These are phyloP conservation scores for Solidago caesia DNA, from an alignment of 129 eudicot genomes.

Conservation along the genomic window DNA sequence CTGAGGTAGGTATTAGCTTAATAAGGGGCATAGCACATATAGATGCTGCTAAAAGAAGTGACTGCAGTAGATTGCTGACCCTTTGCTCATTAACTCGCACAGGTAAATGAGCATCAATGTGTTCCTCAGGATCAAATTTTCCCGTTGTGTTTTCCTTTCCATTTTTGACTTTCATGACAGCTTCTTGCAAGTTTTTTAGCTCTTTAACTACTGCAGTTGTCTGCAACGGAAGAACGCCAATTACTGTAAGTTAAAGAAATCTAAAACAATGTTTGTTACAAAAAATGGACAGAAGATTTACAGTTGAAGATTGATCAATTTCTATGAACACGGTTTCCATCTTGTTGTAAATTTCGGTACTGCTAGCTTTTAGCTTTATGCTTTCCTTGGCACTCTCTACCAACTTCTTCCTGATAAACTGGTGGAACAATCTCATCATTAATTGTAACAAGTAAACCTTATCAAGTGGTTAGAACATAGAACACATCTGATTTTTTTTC, in stretches of 20 bases:
- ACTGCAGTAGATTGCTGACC: conserved; percentile 71
- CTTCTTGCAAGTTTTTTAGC: conserved; percentile 56
- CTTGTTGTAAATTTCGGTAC: conserved; percentile 45
- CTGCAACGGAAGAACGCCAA: conserved; percentile 29
- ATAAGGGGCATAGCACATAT: conserved; percentile 51
- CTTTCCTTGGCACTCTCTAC: conserved; percentile 47
- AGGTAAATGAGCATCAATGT: conserved; percentile 66
- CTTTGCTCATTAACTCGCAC: conserved; percentile 84
- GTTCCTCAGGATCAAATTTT: conserved; percentile 49
- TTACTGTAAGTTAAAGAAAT: background rate
- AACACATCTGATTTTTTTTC: background rate
- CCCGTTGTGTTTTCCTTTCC: conserved; percentile 32
- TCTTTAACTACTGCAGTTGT: conserved; percentile 43
- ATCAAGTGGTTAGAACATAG: conserved; percentile 1
- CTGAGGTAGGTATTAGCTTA: conserved; percentile 57
- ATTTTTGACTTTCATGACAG: conserved; percentile 54
- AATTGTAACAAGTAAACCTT: background rate
- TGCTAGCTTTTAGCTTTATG: conserved; percentile 40
- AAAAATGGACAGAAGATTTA: conserved; percentile 18
- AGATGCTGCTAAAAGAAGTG: conserved; percentile 58
- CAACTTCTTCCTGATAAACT: conserved; percentile 51
- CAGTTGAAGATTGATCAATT: conserved; percentile 46
- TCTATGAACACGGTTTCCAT: conserved; percentile 51
- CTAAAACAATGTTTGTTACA: background rate
- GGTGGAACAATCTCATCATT: conserved; percentile 13